Conservation (phyloP, 2,329 filamentous ascomycete species). For the Phyllosticta ampelicida region DNA sequence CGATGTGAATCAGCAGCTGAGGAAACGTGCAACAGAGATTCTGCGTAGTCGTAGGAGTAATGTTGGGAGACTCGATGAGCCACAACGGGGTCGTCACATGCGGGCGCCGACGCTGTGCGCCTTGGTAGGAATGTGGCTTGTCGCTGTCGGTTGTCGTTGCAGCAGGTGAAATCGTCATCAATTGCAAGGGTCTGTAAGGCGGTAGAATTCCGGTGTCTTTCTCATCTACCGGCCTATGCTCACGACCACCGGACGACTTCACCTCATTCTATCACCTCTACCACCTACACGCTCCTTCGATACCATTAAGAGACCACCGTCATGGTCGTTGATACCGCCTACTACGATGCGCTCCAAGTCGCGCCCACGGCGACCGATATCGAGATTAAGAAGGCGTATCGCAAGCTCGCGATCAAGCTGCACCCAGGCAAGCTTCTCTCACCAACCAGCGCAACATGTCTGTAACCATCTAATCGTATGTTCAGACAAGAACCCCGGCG, state of each 20-base stretch:
- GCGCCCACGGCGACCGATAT: slow-evolving; percentile 75
- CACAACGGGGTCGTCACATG: neutral
- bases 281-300: slow-evolving; percentile 2
- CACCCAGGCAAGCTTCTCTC: slow-evolving; percentile 56
- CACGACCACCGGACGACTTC: neutral
- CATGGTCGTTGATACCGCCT: slow-evolving; percentile 82
- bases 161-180: slow-evolving; percentile 7
- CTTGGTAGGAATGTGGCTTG: neutral
- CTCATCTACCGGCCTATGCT: neutral
- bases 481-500: slow-evolving; percentile 91
- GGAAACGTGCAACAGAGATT: no score
- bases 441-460: neutral
- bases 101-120: neutral
- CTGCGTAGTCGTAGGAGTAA: no score
- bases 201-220: slow-evolving; percentile 3
- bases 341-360: slow-evolving; percentile 82
- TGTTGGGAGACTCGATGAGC: neutral
- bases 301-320: slow-evolving; percentile 17
- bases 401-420: slow-evolving; percentile 81
- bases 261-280: neutral
- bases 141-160: slow-evolving; percentile 6
- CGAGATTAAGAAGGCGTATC: slow-evolving; percentile 95
- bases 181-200: slow-evolving; percentile 6
- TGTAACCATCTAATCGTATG: slow-evolving; percentile 5
- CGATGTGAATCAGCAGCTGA: no score